phyloP scores from a whole-genome alignment of 2,329 filamentous ascomycete genomes.

The Fusarium compactum region DNA sequence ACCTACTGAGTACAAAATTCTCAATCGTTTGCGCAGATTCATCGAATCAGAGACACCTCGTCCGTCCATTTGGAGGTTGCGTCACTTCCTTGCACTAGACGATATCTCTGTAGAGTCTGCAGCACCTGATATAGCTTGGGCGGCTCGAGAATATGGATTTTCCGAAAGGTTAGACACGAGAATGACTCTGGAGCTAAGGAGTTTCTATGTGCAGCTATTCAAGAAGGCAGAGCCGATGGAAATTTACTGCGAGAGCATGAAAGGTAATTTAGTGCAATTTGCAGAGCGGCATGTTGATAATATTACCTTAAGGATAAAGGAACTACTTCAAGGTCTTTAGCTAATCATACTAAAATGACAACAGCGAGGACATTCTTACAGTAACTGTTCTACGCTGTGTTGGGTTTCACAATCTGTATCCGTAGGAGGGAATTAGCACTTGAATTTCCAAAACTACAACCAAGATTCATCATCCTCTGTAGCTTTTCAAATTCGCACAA shows the following conservation, averaged over 20 bases:
- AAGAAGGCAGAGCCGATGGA: not conserved
- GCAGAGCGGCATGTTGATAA: not conserved
- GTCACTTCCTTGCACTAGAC: not conserved
- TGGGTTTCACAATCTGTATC: no score
- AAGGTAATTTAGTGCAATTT: not conserved
- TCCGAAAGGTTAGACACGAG: not conserved
- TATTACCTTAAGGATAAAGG: not conserved
- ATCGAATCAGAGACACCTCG: not conserved
- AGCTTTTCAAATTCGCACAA: no score
- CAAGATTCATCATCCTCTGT: no score
- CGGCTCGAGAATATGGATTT: not conserved
- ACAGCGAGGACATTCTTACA: no score
- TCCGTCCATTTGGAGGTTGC: not conserved
- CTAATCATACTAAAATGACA: no score
- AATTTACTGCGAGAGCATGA: not conserved
- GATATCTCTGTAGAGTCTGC: not conserved
- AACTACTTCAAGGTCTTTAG: not conserved
- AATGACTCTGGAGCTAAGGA: not conserved
- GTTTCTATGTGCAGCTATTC: not conserved
- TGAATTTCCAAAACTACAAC: no score
- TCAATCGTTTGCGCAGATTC: not conserved
- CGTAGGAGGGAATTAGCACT: no score
- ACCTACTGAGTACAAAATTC: not conserved
- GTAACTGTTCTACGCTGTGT: no score
- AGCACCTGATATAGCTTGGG: not conserved